Evolutionary conservation across 2,329 filamentous ascomycete genomes (phyloP).

Genomic region (Lithohypha guttulata): DNA sequence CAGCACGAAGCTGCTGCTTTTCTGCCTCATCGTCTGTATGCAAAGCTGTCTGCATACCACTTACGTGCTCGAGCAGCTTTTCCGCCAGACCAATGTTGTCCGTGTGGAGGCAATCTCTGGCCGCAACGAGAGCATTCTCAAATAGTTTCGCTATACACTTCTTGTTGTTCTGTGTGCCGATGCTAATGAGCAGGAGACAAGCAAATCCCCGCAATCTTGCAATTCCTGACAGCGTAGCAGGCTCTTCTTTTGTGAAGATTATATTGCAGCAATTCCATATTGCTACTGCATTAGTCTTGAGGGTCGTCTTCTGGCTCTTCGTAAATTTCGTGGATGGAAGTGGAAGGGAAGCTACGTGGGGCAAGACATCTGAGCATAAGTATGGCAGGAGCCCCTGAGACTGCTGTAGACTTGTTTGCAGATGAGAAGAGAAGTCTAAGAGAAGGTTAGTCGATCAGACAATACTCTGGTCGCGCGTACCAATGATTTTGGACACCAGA

Average conservation of each 20-base stretch:
- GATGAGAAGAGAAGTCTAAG: constrained; percentile 6
- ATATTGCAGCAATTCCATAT: constrained; percentile 8
- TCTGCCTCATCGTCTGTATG: background rate
- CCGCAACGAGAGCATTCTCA: constrained; percentile 56
- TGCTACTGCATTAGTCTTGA: background rate
- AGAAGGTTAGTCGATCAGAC: too few species aligned
- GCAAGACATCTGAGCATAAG: constrained; percentile 4
- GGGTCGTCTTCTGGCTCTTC: background rate
- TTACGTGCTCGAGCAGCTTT: constrained; percentile 52
- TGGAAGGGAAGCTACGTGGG: background rate
- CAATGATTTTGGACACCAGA: constrained; percentile 3
- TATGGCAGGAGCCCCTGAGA: background rate
- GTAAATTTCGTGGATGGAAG: constrained; percentile 3
- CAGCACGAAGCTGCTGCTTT: background rate
- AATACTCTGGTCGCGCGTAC: too few species aligned
- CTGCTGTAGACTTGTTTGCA: background rate
- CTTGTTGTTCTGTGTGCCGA: constrained; percentile 29
- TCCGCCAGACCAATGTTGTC: constrained; percentile 47
- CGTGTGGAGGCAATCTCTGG: constrained; percentile 47
- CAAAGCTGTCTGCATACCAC: constrained; percentile 45
- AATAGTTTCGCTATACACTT: constrained; percentile 44
- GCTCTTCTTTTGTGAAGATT: background rate
- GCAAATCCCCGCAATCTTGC: constrained; percentile 41
- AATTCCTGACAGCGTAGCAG: background rate
- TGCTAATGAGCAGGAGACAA: constrained; percentile 55